Evolutionary conservation across 2,329 filamentous ascomycete genomes (phyloP).

Genomic region (Rutstroemia sp.): DNA sequence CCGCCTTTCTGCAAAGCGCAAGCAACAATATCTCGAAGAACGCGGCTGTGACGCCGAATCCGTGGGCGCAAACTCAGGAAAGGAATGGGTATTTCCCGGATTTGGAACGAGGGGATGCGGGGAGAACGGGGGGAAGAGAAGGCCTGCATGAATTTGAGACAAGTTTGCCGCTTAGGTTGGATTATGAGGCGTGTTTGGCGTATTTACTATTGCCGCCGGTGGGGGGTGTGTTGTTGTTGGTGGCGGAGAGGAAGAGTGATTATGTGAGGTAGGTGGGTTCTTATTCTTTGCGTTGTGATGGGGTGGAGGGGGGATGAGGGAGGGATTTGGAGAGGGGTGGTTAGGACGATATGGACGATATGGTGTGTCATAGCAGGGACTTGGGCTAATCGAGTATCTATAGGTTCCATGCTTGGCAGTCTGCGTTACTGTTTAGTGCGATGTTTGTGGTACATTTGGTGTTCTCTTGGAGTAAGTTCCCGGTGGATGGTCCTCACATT

Average conservation of each 20-base stretch:
- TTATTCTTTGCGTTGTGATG: neutral
- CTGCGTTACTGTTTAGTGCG: constrained; percentile 71
- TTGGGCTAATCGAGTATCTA: constrained; percentile 7
- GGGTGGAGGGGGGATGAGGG: neutral
- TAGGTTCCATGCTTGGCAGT: constrained; percentile 97
- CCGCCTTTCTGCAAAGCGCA: constrained; percentile 10
- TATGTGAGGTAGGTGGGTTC: constrained; percentile 68
- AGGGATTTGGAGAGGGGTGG: neutral
- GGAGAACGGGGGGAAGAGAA: constrained; percentile 23
- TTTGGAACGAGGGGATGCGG: constrained; percentile 4
- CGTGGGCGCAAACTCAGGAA: constrained; percentile 9
- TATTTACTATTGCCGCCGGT: constrained; percentile 81
- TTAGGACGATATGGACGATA: neutral
- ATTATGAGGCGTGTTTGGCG: constrained; percentile 84
- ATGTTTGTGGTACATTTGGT: constrained; percentile 73
- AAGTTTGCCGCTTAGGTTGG: constrained; percentile 75
- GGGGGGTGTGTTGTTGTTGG: constrained; percentile 74
- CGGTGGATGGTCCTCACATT: too few relatives aligned
- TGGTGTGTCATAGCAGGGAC: neutral
- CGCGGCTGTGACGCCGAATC: constrained; percentile 14
- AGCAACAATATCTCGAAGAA: constrained; percentile 15
- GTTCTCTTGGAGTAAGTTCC: constrained; percentile 65
- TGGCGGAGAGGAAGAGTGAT: constrained; percentile 90
- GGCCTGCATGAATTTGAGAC: constrained; percentile 83
- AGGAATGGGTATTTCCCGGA: constrained; percentile 14